A percentile compares a stretch with the other conserved stretches of the same genome.
Conservation (phyloP, 768 basidiomycete species). For the Lentinula guzmanii region DNA sequence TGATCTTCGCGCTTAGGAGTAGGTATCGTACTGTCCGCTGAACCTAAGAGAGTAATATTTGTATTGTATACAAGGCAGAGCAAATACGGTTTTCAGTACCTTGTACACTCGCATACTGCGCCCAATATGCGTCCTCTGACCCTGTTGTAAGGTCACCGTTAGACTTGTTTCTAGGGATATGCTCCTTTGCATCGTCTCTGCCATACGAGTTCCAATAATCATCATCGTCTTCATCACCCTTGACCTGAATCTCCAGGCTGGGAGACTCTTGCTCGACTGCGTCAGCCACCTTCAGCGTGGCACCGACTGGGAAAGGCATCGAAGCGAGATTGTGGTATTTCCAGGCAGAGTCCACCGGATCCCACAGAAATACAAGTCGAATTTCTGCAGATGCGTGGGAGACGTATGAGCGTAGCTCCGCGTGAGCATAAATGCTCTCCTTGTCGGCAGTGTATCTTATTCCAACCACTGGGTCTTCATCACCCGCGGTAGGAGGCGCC, state of each 20-base stretch:
- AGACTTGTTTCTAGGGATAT: conserved; percentile 12
- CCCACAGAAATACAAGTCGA: conserved; percentile 68
- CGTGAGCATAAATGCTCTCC: conserved; percentile 54
- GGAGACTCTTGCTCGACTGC: neutral
- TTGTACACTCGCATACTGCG: conserved; percentile 63
- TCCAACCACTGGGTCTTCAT: conserved; percentile 11
- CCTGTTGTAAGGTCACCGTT: neutral
- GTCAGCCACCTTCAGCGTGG: conserved; percentile 18
- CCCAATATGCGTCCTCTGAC: conserved; percentile 65
- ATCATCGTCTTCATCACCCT: conserved; percentile 40
- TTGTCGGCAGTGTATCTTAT: conserved; percentile 30
- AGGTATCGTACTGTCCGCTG: conserved; percentile 63
- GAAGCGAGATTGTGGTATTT: conserved; percentile 61
- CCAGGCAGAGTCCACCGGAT: conserved; percentile 42
- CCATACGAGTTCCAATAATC: conserved; percentile 70
- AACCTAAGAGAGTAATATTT: conserved; percentile 34
- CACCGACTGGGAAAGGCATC: conserved; percentile 63
- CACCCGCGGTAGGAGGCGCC: conserved; percentile 22
- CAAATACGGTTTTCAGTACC: conserved; percentile 32
- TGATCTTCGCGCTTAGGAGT: conserved; percentile 19
- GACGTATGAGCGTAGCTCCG: conserved; percentile 14
- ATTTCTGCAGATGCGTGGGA: conserved; percentile 38
- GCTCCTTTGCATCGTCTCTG: conserved; percentile 25
- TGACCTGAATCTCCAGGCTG: conserved; percentile 13
- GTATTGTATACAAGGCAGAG: neutral